Base-by-base conservation (phyloP, 1,284 basidiomycete species). In the Trametes hirsuta region DNA sequence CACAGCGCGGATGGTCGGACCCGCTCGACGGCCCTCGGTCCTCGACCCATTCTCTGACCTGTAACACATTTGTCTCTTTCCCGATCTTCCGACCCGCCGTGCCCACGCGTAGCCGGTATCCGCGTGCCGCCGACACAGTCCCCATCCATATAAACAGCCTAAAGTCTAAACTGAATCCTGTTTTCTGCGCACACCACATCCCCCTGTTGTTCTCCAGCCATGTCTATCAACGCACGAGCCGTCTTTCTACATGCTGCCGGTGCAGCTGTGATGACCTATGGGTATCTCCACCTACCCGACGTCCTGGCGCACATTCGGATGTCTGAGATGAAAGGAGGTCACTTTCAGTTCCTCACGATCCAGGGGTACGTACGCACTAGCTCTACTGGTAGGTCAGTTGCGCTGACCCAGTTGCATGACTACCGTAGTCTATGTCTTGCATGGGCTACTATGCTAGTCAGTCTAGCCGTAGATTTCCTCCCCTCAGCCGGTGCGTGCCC, bases 291-390 rank as follows among this genome's bases (percentile, higher is more conserved):
- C 37, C 69, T 85, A 15, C 66, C 71, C 51, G 64, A 66, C 4
- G 63, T 81, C 14, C 63, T 73, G 6, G 71, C 79, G 18, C 72
- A 79, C 60, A 64, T 68, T 2, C 79, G 73, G 66, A 79, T 87
- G 36, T 57, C 65, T 3, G 62, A 64, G 1, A 83, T 84, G 67
- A 84, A 81, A 63, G 87, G 88, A 21, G 90, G 90, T 0, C 84
- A 87, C 64, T 80, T 81, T 48, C 87, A 88, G 69, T 93, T 84
- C 69, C 74, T 94, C 52, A 94, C 92, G 0, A 90, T 93, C 61
- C 85, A 90, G 74, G 89, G 88, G 90, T 88, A 65, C 6, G 52
- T 25, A 45, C 30, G 45, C 22, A 53, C 35, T 22, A 21, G 18
- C 18, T 18, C 18, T 18, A 18, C 18, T 18, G 18, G 18, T 18